phyloP scores from a whole-genome alignment of 495 filamentous ascomycete genomes.

The Podospora anserina region DNA sequence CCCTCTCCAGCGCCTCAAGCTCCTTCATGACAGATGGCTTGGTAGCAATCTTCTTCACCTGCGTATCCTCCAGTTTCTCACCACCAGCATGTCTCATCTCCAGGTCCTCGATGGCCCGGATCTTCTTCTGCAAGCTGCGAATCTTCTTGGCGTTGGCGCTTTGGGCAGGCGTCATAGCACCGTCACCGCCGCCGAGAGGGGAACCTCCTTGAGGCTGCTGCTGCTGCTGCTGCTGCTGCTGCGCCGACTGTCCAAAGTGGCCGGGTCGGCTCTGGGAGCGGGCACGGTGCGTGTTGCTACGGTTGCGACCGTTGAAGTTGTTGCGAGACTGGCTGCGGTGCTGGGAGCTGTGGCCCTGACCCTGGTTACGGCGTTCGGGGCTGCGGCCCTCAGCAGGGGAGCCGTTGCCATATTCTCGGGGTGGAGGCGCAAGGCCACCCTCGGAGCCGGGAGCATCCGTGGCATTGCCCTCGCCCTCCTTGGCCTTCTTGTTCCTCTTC shows the following conservation, averaged over 20 bases:
- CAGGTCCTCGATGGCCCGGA: slow-evolving; percentile 93
- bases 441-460: slow-evolving; percentile 28
- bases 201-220: slow-evolving; percentile 26
- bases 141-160: slow-evolving; percentile 76
- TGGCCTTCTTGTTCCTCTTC: slow-evolving; percentile 99
- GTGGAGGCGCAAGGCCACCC: slow-evolving; percentile 42
- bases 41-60: slow-evolving; percentile 96
- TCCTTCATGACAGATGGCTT: slow-evolving; percentile 80
- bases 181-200: slow-evolving; percentile 41
- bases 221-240: slow-evolving; percentile 16
- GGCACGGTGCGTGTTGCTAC: slow-evolving; percentile 44
- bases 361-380: slow-evolving; percentile 60
- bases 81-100: slow-evolving; percentile 92
- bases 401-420: slow-evolving; percentile 36
- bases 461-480: slow-evolving; percentile 69
- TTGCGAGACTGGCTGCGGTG: slow-evolving; percentile 56
- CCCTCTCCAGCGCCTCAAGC: slow-evolving; percentile 53
- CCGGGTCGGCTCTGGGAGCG: slow-evolving; percentile 35
- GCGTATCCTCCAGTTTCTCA: slow-evolving; percentile 96
- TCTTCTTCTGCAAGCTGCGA: slow-evolving; percentile 87
- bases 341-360: slow-evolving; percentile 31
- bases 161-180: slow-evolving; percentile 31
- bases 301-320: slow-evolving; percentile 48
- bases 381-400: slow-evolving; percentile 54
- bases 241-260: slow-evolving; percentile 34